phyloP scores from a whole-genome alignment of 139 green algal species.

The Micractinium conductrix region DNA sequence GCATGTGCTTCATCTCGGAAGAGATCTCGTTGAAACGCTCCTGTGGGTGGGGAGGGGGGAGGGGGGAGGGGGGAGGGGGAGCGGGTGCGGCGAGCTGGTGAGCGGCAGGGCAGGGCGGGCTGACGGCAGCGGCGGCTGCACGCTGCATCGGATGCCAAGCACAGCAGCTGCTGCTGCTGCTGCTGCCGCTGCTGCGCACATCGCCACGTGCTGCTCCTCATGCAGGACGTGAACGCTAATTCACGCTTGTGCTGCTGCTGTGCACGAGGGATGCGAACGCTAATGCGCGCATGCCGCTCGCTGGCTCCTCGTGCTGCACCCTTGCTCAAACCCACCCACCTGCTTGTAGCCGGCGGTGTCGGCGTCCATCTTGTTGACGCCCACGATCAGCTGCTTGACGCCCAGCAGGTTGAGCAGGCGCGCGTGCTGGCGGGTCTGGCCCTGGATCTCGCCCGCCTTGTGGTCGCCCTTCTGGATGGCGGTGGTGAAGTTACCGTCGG shows the following conservation, averaged over 20 bases:
- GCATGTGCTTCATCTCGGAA: slow-evolving; percentile 96
- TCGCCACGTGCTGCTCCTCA: neutral
- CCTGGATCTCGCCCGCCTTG: slow-evolving; percentile 95
- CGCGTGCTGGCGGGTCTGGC: slow-evolving; percentile 99
- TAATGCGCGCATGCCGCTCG: neutral
- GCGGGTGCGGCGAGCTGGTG: neutral
- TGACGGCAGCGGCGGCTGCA: too few relatives aligned
- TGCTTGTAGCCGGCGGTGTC: slow-evolving; percentile 92
- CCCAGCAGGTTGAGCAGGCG: slow-evolving; percentile 97
- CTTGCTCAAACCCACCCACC: neutral
- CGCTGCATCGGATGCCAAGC: too few relatives aligned
- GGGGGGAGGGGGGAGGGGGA: neutral
- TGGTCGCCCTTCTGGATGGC: slow-evolving; percentile 98
- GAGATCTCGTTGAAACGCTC: slow-evolving; percentile 97
- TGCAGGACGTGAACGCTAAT: neutral
- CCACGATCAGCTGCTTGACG: slow-evolving; percentile 97
- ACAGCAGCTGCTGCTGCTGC: too few relatives aligned
- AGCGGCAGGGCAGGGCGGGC: neutral
- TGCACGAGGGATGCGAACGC: too few relatives aligned
- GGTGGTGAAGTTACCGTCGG: slow-evolving; percentile 95
- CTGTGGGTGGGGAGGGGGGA: slow-evolving; percentile 43
- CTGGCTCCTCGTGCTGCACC: neutral
- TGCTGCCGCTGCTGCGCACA: too few relatives aligned
- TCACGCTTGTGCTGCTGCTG: too few relatives aligned
- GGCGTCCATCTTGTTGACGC: slow-evolving; percentile 98